Base-by-base conservation (phyloP, 805 yeast genomes). In the Priceomyces melissophilus region DNA sequence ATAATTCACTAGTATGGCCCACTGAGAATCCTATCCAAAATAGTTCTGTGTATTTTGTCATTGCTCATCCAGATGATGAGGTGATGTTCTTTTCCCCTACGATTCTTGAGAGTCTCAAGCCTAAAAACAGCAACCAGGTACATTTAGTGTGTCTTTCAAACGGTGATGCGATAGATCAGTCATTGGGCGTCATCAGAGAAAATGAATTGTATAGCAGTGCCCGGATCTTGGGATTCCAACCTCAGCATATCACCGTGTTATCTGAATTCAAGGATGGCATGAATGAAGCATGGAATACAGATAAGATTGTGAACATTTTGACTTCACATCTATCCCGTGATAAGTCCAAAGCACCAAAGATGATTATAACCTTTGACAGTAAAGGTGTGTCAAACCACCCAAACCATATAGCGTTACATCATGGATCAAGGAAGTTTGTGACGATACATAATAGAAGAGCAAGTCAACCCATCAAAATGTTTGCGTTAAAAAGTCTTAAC, bases 61-160 rank as follows among this genome's bases (percentile, higher is more conserved):
- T 89, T 31, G 96, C 96, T 0, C 99, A 93, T 61, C 99, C 99
- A 0, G 99, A 93, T 61, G 99, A 93, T 60, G 99, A 93, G 63
- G 90, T 88, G 38, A 93, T 93, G 99, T 93, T 93, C 62, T 93
- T 93, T 54, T 79, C 88, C 1, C 99, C 99, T 0, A 70, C 90
- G 0, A 48, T 89, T 26, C 59, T 76, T 6, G 82, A 78, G 46
- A 54, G 72, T 38, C 48, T 71, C 8, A 73, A 75, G 44, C 62
- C 73, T 1, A 61, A 70, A 37, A 67, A 76, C 49, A 57, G 68
- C 39, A 84, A 83, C 52, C 48, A 55, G 6, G 63, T 89, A 11
- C 71, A 76, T 30, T 54, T 90, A 10, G 54, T 88, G 7, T 87
- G 95, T 47, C 74, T 87, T 40, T 83, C 95, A 2, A 73, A 70